phyloP scores from a whole-genome alignment of 2,329 filamentous ascomycete genomes.

The Xylariaceae sp. region DNA sequence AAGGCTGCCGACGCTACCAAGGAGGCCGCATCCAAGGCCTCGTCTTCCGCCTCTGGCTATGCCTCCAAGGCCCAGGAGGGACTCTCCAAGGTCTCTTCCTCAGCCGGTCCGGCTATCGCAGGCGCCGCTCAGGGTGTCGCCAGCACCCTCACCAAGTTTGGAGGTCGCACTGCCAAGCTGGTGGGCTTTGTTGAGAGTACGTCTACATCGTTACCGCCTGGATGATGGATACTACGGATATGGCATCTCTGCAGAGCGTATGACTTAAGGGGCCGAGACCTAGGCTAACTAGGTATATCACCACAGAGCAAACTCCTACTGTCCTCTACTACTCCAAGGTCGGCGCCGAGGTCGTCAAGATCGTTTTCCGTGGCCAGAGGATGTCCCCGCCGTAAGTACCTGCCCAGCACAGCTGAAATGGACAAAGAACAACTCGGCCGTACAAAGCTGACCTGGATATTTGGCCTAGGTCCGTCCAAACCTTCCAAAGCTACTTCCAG shows the following conservation, averaged over 20 bases:
- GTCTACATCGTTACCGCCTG: slow-evolving; percentile 33
- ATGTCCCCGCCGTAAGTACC: slow-evolving; percentile 92
- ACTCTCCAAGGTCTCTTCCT: slow-evolving; percentile 59
- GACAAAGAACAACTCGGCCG: too few relatives aligned
- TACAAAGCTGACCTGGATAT: not conserved
- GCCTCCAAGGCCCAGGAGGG: slow-evolving; percentile 32
- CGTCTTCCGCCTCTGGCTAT: slow-evolving; percentile 31
- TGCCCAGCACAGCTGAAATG: not conserved
- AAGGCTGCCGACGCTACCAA: slow-evolving; percentile 27
- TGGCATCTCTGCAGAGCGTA: slow-evolving; percentile 1
- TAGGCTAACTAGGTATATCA: slow-evolving; percentile 16
- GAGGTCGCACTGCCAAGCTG: slow-evolving; percentile 76
- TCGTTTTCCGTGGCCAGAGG: slow-evolving; percentile 82
- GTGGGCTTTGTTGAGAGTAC: slow-evolving; percentile 83
- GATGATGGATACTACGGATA: not conserved
- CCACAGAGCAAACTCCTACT: slow-evolving; percentile 74
- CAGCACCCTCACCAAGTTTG: slow-evolving; percentile 68
- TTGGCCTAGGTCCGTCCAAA: slow-evolving; percentile 61
- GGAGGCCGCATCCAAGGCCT: slow-evolving; percentile 39
- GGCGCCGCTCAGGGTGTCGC: slow-evolving; percentile 66
- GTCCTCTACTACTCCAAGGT: slow-evolving; percentile 92
- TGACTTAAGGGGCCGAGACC: not conserved
- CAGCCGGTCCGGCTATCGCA: slow-evolving; percentile 73
- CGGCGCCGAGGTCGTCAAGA: slow-evolving; percentile 78
- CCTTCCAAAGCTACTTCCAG: slow-evolving; percentile 85